Percentiles rank a stretch among this genome's conserved stretches.
Conservation (phyloP, 2,329 filamentous ascomycete genomes). For the Colletotrichum higginsianum region DNA sequence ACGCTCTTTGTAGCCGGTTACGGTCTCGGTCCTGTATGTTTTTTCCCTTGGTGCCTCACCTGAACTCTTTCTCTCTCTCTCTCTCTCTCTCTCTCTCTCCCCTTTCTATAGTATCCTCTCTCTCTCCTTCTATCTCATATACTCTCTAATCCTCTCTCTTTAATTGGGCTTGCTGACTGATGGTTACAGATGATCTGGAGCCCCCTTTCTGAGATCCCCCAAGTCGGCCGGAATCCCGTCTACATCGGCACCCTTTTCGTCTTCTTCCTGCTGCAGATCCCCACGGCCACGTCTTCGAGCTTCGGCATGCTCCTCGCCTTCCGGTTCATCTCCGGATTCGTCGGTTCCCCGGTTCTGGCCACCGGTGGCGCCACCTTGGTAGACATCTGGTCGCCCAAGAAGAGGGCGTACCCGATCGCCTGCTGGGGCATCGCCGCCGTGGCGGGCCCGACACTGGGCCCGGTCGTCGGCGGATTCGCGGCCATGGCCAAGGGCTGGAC, state of each 20-base stretch:
- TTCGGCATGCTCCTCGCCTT: conserved; percentile 35
- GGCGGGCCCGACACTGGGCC: conserved; percentile 33
- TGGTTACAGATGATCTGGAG: conserved; percentile 33
- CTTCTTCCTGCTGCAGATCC: conserved; percentile 32
- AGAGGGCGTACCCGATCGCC: conserved; percentile 31
- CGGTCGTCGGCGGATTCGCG: conserved; percentile 29
- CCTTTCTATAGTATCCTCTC: too few relatives aligned
- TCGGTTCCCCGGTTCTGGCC: conserved; percentile 39
- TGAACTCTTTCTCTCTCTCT: too few relatives aligned
- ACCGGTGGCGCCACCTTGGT: conserved; percentile 37
- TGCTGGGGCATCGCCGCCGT: conserved; percentile 30
- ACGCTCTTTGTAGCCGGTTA: conserved; percentile 38
- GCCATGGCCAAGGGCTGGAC: conserved; percentile 43
- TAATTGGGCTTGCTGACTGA: background rate
- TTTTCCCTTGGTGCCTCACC: too few relatives aligned
- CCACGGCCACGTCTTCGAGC: conserved; percentile 16
- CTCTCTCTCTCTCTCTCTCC: too few relatives aligned
- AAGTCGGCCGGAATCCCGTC: conserved; percentile 36
- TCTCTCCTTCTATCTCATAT: too few relatives aligned
- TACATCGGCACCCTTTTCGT: conserved; percentile 37
- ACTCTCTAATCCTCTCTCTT: too few relatives aligned
- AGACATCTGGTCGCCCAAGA: conserved; percentile 38
- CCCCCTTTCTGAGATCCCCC: conserved; percentile 33
- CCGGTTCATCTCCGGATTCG: conserved; percentile 36
- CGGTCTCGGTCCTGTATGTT: conserved; percentile 26